Evolutionary conservation across 352 stramenopile species (phyloP).

Genomic region (Phytopythium aichiense): DNA sequence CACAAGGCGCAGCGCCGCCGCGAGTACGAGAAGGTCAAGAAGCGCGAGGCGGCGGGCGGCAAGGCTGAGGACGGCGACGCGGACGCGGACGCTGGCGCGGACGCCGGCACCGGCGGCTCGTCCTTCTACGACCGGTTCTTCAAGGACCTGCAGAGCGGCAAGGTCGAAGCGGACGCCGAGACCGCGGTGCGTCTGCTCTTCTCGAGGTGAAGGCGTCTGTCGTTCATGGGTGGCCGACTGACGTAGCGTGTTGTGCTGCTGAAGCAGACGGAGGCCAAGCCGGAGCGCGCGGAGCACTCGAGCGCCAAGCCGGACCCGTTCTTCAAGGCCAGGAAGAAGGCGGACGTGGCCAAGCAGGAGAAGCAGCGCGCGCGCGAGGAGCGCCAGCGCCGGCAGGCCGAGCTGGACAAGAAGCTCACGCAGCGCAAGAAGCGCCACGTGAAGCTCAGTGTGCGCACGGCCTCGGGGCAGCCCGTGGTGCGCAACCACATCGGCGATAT

Average conservation of each 20-base stretch:
- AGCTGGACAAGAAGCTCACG: constrained; percentile 71
- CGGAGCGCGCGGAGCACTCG: constrained; percentile 15
- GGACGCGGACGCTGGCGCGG: background rate
- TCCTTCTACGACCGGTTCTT: constrained; percentile 87
- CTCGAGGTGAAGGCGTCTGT: background rate
- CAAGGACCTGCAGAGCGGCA: constrained; percentile 43
- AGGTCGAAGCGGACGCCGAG: constrained; percentile 22
- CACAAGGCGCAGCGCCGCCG: constrained; percentile 75
- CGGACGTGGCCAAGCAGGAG: constrained; percentile 45
- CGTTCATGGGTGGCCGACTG: background rate
- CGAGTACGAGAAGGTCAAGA: constrained; percentile 83
- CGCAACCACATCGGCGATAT: constrained; percentile 87
- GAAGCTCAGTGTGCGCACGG: constrained; percentile 77
- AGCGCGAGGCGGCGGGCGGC: constrained; percentile 27
- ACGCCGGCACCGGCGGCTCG: constrained; percentile 11
- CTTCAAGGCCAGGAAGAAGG: constrained; percentile 83
- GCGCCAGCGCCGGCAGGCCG: constrained; percentile 42
- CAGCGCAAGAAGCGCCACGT: constrained; percentile 86
- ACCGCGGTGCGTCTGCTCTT: constrained; percentile 5
- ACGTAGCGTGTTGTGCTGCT: background rate
- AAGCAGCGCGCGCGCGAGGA: constrained; percentile 36
- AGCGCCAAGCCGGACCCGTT: constrained; percentile 67
- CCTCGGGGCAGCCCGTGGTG: constrained; percentile 76
- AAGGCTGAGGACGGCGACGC: constrained; percentile 10
- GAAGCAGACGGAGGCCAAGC: constrained; percentile 16